A percentile compares a stretch with the other conserved stretches of the same genome.
Evolutionary conservation across 2,329 filamentous ascomycete genomes (phyloP).

Genomic region (Xylaria sp.): DNA sequence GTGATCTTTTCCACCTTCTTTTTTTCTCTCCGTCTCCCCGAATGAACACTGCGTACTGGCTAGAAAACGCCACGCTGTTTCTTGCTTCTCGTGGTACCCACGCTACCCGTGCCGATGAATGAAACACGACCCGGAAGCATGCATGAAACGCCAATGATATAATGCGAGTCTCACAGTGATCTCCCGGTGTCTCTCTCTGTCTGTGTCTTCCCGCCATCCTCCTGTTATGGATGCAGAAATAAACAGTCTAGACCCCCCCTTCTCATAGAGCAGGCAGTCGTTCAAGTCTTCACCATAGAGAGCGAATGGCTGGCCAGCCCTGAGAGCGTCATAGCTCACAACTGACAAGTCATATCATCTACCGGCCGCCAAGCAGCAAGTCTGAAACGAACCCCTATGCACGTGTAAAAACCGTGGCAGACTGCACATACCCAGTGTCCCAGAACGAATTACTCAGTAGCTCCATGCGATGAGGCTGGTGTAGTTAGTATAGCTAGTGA

Average conservation of each 20-base stretch:
- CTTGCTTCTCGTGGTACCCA: not conserved
- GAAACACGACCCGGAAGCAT: conserved; percentile 6
- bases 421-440: not conserved
- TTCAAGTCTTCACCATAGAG: not conserved
- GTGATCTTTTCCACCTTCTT: not conserved
- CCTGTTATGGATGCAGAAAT: too few species aligned
- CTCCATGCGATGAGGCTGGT: not conserved
- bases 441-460: too few species aligned
- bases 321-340: not conserved
- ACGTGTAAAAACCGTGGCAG: conserved; percentile 1
- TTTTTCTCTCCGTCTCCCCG: too few species aligned
- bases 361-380: conserved; percentile 2
- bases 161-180: conserved; percentile 9
- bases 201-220: not conserved
- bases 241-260: too few species aligned
- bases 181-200: not conserved
- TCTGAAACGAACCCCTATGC: conserved; percentile 16
- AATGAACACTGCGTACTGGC: not conserved
- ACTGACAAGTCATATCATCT: conserved; percentile 23
- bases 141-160: conserved; percentile 17
- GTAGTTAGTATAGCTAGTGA: not conserved
- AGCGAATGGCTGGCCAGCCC: not conserved
- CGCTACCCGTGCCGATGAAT: conserved; percentile 4
- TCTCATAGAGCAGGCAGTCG: not conserved
- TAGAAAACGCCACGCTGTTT: conserved; percentile 2